Evolutionary conservation across 2,329 filamentous ascomycete species (phyloP), one percentile per base, ranked within the genome.

Genomic region (Botryotinia convoluta): DNA sequence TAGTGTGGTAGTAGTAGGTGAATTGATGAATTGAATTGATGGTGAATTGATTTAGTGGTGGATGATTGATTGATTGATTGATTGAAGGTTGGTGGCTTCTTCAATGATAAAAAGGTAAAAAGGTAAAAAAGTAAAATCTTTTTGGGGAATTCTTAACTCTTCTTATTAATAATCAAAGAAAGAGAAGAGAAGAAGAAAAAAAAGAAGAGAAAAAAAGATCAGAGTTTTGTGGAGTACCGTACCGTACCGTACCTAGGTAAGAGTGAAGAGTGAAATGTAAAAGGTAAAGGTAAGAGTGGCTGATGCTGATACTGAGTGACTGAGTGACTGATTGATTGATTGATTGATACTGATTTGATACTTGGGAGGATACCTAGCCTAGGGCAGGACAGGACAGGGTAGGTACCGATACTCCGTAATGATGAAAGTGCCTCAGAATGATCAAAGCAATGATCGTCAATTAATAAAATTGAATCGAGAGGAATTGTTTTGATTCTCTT

Each of bases 31-130:
- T 22, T 67, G 22, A 45, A 6, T 32, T 45, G 20, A 35, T 57
- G 29, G 18, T 54, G 42, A 44, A 54, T 54, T n/a, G 26, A 29
- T 16, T 26, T 14, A 35, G 29, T 72, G 69, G 60, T 71, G 73
- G 45, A 44, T 39, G 51, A n/a, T 54, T 5, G 12, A 51, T 67
- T n/a, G 70, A 71, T 32, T 9, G 29, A 7, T 10, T 2, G 45
- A n/a, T 14, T 16, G 48, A n/a, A 54, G 48, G 48, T 54, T 54
- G 48, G 48, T 57, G 44, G 45, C 35, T 45, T 29, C 35, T 29
- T 29, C 35, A 35, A 60, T 60, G 29, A 60, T 60, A 8, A 32
- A 59, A 22, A 59, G 54, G 18, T 29, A 32, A 59, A 59, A 51
- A n/a, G n/a, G n/a, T n/a, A n/a, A 20, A 59, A 35, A 60, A 18